Conservation (phyloP, 148 eudicot species). For the Spergularia bocconei region DNA sequence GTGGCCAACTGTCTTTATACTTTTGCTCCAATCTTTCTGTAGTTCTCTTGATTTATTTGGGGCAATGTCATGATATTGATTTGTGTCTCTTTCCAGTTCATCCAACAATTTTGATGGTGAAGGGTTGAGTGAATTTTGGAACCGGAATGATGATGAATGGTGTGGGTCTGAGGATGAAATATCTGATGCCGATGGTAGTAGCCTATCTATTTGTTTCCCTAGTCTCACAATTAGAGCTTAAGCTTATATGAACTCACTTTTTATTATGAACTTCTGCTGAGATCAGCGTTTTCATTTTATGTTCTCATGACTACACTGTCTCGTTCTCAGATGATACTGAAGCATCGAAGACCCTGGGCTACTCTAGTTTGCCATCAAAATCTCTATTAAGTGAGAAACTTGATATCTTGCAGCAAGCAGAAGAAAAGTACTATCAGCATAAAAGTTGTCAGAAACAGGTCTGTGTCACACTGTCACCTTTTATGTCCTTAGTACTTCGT, state of each 20-base stretch:
- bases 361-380: slow-evolving; percentile 46
- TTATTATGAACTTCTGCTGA: slow-evolving; percentile 11
- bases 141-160: slow-evolving; percentile 62
- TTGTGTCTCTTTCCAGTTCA: slow-evolving; percentile 39
- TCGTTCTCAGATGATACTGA: slow-evolving; percentile 54
- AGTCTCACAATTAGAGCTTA: slow-evolving; percentile 4
- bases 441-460: slow-evolving; percentile 59
- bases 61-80: not conserved
- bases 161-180: slow-evolving; percentile 80
- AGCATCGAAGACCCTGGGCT: slow-evolving; percentile 34
- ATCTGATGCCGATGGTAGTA: slow-evolving; percentile 84
- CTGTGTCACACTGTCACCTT: slow-evolving; percentile 8
- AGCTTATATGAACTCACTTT: slow-evolving; percentile 3
- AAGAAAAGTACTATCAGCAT: slow-evolving; percentile 70
- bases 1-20: not conserved
- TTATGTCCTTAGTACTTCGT: not conserved
- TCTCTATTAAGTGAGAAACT: slow-evolving; percentile 53
- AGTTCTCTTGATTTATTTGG: not conserved
- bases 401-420: slow-evolving; percentile 69
- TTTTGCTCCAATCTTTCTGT: slow-evolving; percentile 1
- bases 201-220: slow-evolving; percentile 10
- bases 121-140: slow-evolving; percentile 78
- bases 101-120: slow-evolving; percentile 39
- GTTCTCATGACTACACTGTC: slow-evolving; percentile 9
- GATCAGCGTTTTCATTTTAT: not conserved